A percentile compares a stretch with the other conserved stretches of the same genome.
Evolutionary conservation across 2,329 filamentous ascomycete species (phyloP).

Genomic region (Stachybotrys chartarum): DNA sequence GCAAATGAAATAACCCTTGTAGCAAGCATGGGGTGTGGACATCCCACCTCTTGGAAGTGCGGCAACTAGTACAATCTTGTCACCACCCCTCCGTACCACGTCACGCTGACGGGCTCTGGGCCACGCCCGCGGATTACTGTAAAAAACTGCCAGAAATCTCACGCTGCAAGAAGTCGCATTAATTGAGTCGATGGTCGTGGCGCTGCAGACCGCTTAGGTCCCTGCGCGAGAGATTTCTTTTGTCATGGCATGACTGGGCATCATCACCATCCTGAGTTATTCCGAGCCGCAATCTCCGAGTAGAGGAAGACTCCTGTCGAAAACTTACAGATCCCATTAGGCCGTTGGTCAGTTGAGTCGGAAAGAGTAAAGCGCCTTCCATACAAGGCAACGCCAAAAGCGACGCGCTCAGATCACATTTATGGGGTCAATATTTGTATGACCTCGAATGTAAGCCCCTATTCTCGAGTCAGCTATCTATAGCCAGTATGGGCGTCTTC

Average conservation of each 20-base stretch:
- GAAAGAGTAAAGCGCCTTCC: conserved; percentile 14
- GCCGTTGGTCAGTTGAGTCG: not conserved
- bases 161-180: no score
- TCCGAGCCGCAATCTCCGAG: conserved; percentile 24
- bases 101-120: no score
- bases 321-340: conserved; percentile 8
- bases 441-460: conserved; percentile 19
- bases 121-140: no score
- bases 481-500: no score
- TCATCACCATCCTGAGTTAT: conserved; percentile 16
- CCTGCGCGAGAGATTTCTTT: conserved; percentile 7
- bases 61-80: no score
- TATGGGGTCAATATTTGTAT: conserved; percentile 22
- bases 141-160: no score
- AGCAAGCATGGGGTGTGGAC: no score
- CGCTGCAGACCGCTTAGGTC: conserved; percentile 17
- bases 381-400: conserved; percentile 33
- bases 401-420: conserved; percentile 23
- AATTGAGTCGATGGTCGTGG: no score
- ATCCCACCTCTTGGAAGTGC: no score
- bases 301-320: conserved; percentile 18
- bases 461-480: no score
- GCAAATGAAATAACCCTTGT: no score
- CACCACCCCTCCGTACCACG: no score
- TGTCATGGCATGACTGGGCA: conserved; percentile 12